Evolutionary conservation across 1,284 basidiomycete species (phyloP).

Genomic region (Papiliotrema laurentii): DNA sequence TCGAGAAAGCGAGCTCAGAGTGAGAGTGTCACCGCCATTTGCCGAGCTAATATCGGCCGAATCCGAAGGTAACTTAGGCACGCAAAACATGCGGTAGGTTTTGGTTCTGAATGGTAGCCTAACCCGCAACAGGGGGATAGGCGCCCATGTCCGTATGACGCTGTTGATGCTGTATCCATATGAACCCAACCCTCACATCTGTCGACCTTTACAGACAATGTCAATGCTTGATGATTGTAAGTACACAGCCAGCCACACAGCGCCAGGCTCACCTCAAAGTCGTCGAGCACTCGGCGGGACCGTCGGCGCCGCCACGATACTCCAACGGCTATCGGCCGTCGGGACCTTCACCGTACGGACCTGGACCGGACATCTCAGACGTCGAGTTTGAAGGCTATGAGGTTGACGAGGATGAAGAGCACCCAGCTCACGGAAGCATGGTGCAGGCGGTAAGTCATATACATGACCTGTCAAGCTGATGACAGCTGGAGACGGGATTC

Average conservation of each 20-base stretch:
- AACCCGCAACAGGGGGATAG: too few species aligned
- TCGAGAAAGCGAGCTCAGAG: too few species aligned
- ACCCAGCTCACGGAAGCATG: slow-evolving; percentile 26
- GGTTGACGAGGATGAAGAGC: slow-evolving; percentile 56
- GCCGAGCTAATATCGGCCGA: too few species aligned
- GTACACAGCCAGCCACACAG: slow-evolving; percentile 34
- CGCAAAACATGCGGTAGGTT: too few species aligned
- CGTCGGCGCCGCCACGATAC: slow-evolving; percentile 44
- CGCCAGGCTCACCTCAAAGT: slow-evolving; percentile 50
- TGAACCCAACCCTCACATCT: too few species aligned
- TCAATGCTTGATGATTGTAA: slow-evolving; percentile 81
- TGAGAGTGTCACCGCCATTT: too few species aligned
- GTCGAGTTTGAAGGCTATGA: slow-evolving; percentile 85
- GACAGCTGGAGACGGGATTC: slow-evolving; percentile 50
- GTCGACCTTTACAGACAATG: slow-evolving; percentile 13
- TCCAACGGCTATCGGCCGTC: slow-evolving; percentile 19
- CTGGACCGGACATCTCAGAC: slow-evolving; percentile 51
- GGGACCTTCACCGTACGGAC: slow-evolving; percentile 45
- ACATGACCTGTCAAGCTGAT: neutral
- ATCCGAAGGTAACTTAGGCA: too few species aligned
- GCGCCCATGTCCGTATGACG: too few species aligned
- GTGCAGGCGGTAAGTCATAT: slow-evolving; percentile 33
- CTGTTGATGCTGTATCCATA: too few species aligned
- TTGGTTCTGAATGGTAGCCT: too few species aligned
- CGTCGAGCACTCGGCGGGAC: slow-evolving; percentile 69